Conservation (phyloP, 176 grass and related monocot species). For the Poa annua region DNA sequence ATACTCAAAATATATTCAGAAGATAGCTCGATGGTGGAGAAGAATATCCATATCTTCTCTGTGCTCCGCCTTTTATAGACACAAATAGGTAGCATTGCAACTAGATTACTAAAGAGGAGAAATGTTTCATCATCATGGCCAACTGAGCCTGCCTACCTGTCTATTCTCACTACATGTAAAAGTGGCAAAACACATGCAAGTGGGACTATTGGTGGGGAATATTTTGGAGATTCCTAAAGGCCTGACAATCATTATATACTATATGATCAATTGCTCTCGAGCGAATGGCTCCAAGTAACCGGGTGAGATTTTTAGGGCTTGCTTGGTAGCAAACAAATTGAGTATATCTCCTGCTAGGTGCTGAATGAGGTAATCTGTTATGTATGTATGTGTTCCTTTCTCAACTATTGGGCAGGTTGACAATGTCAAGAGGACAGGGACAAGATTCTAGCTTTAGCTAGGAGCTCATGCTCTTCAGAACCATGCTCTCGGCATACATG, state of each 20-base stretch:
- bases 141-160: conserved; percentile 5
- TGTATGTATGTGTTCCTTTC: neutral
- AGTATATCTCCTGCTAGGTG: neutral
- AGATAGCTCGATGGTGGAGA: neutral
- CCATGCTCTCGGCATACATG: neutral
- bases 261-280: neutral
- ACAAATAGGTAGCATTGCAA: neutral
- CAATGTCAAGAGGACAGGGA: neutral
- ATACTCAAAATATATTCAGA: neutral
- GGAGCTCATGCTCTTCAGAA: neutral
- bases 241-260: neutral
- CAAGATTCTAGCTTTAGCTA: neutral
- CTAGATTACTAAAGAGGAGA: neutral
- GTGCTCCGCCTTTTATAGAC: neutral
- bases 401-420: neutral
- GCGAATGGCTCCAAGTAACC: neutral
- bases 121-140: neutral
- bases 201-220: neutral
- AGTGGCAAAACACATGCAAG: neutral
- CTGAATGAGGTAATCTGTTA: neutral
- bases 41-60: neutral
- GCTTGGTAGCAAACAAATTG: neutral
- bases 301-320: neutral
- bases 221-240: neutral
- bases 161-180: conserved; percentile 1